A percentile compares a stretch with the other conserved stretches of the same genome.
Conservation (phyloP, 257 asterid species). For the Scutellaria minor region DNA sequence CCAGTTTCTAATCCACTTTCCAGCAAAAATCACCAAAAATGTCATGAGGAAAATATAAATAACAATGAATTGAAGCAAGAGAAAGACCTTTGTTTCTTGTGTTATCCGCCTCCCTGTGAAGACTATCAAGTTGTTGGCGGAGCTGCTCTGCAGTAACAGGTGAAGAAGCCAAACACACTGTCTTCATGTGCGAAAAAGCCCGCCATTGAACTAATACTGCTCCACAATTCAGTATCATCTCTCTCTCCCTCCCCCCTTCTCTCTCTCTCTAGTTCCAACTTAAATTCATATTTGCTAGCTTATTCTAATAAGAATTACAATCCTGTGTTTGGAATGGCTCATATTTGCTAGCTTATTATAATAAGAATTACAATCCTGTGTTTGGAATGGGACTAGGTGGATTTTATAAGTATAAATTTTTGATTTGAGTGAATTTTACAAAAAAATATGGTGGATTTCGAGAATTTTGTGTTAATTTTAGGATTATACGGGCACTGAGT, state of each 20-base stretch:
- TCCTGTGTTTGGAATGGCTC: too few species aligned
- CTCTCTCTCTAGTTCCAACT: not conserved
- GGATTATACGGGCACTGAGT: too few species aligned
- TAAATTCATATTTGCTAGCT: too few species aligned
- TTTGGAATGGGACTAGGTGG: too few species aligned
- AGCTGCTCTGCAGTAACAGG: conserved; percentile 44
- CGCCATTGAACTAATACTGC: conserved; percentile 43
- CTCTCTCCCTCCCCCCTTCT: not conserved
- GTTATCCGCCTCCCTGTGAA: conserved; percentile 50
- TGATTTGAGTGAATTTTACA: too few species aligned
- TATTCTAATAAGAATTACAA: too few species aligned
- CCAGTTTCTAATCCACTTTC: not conserved
- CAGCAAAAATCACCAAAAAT: not conserved
- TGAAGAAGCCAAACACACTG: conserved; percentile 44
- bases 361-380: too few species aligned
- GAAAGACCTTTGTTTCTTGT: conserved; percentile 50
- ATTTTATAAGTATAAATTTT: too few species aligned
- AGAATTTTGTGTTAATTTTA: too few species aligned
- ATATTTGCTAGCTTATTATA: too few species aligned
- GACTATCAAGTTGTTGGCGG: conserved; percentile 56
- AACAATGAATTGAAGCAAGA: not conserved
- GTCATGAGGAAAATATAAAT: not conserved
- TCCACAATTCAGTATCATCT: conserved; percentile 42
- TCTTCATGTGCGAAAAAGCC: conserved; percentile 28
- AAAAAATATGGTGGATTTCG: too few species aligned